phyloP scores from a whole-genome alignment of 148 eudicot species.

The Spergularia bocconei region DNA sequence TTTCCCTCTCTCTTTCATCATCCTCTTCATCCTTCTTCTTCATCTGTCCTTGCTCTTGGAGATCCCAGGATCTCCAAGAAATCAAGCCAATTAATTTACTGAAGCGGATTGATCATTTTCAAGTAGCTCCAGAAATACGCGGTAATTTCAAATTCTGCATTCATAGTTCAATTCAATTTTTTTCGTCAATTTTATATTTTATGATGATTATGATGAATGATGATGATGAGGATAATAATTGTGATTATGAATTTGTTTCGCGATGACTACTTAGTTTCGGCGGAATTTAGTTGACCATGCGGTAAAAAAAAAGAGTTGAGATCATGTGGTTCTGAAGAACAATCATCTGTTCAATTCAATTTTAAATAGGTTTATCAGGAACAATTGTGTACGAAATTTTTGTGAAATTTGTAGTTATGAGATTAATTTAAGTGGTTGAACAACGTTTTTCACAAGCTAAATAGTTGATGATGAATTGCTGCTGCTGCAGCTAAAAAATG shows the following conservation, averaged over 20 bases:
- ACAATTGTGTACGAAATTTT: neutral
- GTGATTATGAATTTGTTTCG: too few species aligned
- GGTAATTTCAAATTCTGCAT: neutral
- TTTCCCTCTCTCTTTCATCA: neutral
- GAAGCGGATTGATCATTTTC: neutral
- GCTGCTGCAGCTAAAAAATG: constrained; percentile 39
- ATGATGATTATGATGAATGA: too few species aligned
- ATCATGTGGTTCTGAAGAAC: too few species aligned
- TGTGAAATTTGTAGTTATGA: neutral
- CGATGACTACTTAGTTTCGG: too few species aligned
- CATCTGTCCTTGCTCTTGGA: neutral
- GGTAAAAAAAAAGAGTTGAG: too few species aligned
- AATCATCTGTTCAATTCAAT: too few species aligned
- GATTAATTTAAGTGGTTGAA: neutral
- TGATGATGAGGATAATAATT: too few species aligned
- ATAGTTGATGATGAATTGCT: constrained; percentile 8
- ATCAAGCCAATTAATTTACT: neutral
- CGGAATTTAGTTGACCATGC: too few species aligned
- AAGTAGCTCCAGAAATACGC: neutral
- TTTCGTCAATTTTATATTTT: too few species aligned
- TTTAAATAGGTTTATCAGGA: too few species aligned
- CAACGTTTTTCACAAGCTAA: neutral
- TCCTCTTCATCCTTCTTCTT: neutral
- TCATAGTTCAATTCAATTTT: too few species aligned
- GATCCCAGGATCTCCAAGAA: constrained; percentile 3